Evolutionary conservation across 2,329 filamentous ascomycete genomes (phyloP).

Genomic region (Helminthosporium solani): DNA sequence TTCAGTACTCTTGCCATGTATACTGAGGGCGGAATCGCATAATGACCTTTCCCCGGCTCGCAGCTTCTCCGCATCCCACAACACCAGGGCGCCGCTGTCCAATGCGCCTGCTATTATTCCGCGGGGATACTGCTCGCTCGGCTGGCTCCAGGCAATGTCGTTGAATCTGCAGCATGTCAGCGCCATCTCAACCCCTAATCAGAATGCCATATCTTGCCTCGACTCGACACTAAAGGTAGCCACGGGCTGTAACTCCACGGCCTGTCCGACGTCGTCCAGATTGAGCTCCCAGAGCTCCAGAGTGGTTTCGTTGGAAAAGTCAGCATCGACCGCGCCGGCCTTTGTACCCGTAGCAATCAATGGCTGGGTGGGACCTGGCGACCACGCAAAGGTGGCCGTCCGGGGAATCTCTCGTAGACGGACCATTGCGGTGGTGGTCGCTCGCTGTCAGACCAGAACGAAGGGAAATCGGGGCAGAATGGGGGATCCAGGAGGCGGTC

Average conservation of each 20-base stretch:
- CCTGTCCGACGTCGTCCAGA: conserved; percentile 73
- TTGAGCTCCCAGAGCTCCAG: conserved; percentile 94
- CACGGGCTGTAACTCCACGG: conserved; percentile 80
- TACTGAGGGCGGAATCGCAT: conserved; percentile 50
- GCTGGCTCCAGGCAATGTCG: conserved; percentile 90
- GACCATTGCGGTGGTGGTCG: conserved; percentile 66
- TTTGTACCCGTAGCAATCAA: conserved; percentile 90
- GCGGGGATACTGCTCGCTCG: conserved; percentile 72
- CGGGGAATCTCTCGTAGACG: conserved; percentile 93
- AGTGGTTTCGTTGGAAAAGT: conserved; percentile 97
- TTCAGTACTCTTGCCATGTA: conserved; percentile 27
- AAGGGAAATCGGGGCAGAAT: conserved; percentile 6
- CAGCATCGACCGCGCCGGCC: conserved; percentile 90
- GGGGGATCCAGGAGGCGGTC: conserved; percentile 15
- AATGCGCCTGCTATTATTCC: conserved; percentile 94
- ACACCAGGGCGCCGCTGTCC: conserved; percentile 87
- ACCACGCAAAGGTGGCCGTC: conserved; percentile 98
- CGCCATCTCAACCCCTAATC: background rate
- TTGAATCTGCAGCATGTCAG: conserved; percentile 69
- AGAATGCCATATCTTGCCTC: conserved; percentile 59
- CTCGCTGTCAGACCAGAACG: conserved; percentile 27
- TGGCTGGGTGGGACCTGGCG: conserved; percentile 73
- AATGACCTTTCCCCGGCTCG: conserved; percentile 53
- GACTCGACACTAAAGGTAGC: conserved; percentile 84
- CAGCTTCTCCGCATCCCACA: conserved; percentile 85